Evolutionary conservation across 768 basidiomycete genomes (phyloP), one percentile per base, ranked within the genome.

Genomic region (Leucocoprinus sp.): DNA sequence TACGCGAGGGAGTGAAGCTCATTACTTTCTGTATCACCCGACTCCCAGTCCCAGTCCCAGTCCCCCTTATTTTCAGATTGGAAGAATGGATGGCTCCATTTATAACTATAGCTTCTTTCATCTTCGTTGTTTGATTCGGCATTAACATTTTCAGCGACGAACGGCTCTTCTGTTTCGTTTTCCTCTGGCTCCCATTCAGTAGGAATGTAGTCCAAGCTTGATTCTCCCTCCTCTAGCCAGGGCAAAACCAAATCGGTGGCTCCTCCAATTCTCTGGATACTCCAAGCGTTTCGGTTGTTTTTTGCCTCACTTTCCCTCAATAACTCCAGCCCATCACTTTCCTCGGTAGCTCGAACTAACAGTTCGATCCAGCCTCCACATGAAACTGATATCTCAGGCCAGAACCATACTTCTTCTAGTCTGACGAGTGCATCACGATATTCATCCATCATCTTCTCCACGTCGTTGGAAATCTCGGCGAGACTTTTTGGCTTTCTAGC

Each of bases 341-440:
- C 59, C 29, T 75, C 71, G 3, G 77, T 62, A 0, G 75, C 74
- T 27, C 66, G 61, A 0, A 76, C 56, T 19, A 82, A 57, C 12
- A 72, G 49, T 51, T 80, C 78, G n/a, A 81, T 65, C 72, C 74
- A 78, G 0, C 80, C 82, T 6, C 78, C 78, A 47, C 82, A 83
- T 6, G 69, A 43, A 2, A 62, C 52, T 0, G 72, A 58, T 39
- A 82, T 60, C 0, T 73, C 66, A 8, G 54, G 58, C 54, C 71
- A 70, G 52, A 71, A 74, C 74, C 74, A 77, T 9, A 74, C 50
- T 59, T 74, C 64, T 55, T 73, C 67, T 45, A 81, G 52, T 3
- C 72, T 58, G 50, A 80, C 67, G 48, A 70, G 65, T 1, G 59
- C 59, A 48, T 79, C 72, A 5, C 75, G 62, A 51, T 67, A 72